Evolutionary conservation across 352 stramenopile species (phyloP), one percentile per base, ranked within the genome.

Genomic region (Phytophthora europaea): DNA sequence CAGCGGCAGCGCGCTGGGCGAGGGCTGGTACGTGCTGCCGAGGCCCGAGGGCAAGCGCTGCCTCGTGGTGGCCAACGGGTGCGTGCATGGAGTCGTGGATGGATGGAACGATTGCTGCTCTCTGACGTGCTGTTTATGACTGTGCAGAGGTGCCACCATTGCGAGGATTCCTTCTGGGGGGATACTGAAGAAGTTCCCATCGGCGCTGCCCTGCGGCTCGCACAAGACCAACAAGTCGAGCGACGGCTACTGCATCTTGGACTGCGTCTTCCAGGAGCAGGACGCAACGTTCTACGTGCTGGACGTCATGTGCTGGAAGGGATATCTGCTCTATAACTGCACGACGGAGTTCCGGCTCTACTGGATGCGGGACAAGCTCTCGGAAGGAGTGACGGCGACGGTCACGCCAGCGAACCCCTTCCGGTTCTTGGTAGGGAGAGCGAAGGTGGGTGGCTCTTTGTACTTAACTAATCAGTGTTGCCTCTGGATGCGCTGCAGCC

Each of bases 221-320:
- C 80, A 89, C 55, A 93, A 94, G 72, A 96, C 89, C 13, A 90
- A 91, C 64, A 75, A 69, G 45, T 80, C 81, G 12, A 83, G 68
- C 33, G 88, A 97, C 52, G 80, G 85, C 31, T 97, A 95, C 70
- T 97, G 89, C 65, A 95, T 98, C 65, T 72, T 98, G 16, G 93
- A 98, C 70, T 98, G 92, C 76, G 91, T 98, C 62, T 98, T 94
- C 73, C 88, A 98, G 60, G 93, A 98, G 61, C 79, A 89, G 52
- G 82, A 97, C 65, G 61, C 74, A 38, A 98, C 92, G 0, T 98
- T 97, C 60, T 98, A 97, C 73, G 91, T 98, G 34, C 68, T 98
- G n/a, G 94, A 98, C 70, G 87, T 98, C 73, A 95, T 98, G 89
- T 97, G 90, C 79, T 98, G 94, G 94, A 98, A 98, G 73, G 88